These are phyloP conservation scores for Eimeria nieschulzi DNA, from an alignment of 169 alveolate species.

Conservation along the genomic window DNA sequence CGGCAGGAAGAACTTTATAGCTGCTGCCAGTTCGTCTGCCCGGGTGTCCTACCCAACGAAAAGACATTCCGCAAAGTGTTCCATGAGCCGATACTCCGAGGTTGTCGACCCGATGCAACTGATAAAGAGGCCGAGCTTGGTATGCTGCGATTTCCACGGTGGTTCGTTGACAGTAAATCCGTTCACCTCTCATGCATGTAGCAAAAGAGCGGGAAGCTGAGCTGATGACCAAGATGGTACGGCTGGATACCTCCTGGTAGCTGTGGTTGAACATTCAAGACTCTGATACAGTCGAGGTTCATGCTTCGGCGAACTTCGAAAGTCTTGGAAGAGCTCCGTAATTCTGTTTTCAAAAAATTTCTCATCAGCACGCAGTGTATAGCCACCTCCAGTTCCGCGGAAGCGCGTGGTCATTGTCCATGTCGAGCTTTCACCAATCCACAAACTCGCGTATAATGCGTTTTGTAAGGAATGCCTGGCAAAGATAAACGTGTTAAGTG, in stretches of 20 bases:
- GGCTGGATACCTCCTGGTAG: background rate
- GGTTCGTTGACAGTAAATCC: background rate
- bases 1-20: slow-evolving; percentile 56
- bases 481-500: background rate
- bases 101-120: slow-evolving; percentile 42
- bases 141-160: background rate
- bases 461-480: background rate
- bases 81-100: slow-evolving; percentile 46
- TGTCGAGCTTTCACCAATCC: background rate
- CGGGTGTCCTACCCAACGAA: slow-evolving; percentile 29
- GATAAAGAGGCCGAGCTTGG: slow-evolving; percentile 21
- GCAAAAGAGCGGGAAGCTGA: slow-evolving; percentile 46
- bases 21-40: slow-evolving; percentile 63
- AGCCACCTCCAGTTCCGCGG: slow-evolving; percentile 39
- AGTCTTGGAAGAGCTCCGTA: slow-evolving; percentile 25
- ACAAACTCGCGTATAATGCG: slow-evolving; percentile 30
- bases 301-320: slow-evolving; percentile 44
- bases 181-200: background rate
- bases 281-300: slow-evolving; percentile 43
- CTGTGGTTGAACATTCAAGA: background rate
- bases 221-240: slow-evolving; percentile 34
- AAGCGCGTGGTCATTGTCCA: slow-evolving; percentile 42
- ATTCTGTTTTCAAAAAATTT: background rate
- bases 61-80: slow-evolving; percentile 25
- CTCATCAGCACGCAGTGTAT: background rate